These are phyloP conservation scores for Penicillium subrubescens DNA, from an alignment of 495 filamentous ascomycete species.

Conservation along the genomic window DNA sequence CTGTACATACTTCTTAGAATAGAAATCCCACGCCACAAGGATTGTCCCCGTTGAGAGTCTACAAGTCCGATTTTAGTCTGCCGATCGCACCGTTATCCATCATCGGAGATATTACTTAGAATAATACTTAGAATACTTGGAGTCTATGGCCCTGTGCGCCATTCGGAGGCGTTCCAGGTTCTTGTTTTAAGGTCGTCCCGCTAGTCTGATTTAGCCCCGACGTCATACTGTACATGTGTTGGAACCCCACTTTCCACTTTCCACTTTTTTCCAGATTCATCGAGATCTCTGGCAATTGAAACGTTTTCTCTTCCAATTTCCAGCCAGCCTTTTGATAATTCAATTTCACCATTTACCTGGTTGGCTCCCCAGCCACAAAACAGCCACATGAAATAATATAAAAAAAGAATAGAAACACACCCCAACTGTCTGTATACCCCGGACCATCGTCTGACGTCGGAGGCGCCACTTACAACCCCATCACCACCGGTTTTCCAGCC, in stretches of 20 bases:
- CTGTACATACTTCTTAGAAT: not conserved
- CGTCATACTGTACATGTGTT: no score
- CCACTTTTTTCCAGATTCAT: not conserved
- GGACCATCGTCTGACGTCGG: conserved; percentile 32
- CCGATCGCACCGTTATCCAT: conserved; percentile 5
- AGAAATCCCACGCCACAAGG: not conserved
- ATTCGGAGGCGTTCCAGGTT: conserved; percentile 20
- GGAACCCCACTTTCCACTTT: no score
- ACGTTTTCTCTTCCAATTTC: not conserved
- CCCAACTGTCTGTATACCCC: not conserved
- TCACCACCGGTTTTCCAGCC: conserved; percentile 16
- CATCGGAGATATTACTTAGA: not conserved
- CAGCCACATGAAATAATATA: not conserved
- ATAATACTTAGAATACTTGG: no score
- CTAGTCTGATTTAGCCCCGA: conserved; percentile 3
- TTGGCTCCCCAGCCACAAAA: not conserved
- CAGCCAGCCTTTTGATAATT: not conserved
- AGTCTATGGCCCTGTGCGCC: not conserved
- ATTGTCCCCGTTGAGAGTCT: not conserved
- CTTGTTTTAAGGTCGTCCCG: not conserved
- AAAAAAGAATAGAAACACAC: not conserved
- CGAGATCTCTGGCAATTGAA: not conserved
- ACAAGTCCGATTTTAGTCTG: not conserved
- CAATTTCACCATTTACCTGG: not conserved
- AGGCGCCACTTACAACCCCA: conserved; percentile 20